phyloP scores from a whole-genome alignment of 306 rosid genomes.

The Mimosa bimucronata region DNA sequence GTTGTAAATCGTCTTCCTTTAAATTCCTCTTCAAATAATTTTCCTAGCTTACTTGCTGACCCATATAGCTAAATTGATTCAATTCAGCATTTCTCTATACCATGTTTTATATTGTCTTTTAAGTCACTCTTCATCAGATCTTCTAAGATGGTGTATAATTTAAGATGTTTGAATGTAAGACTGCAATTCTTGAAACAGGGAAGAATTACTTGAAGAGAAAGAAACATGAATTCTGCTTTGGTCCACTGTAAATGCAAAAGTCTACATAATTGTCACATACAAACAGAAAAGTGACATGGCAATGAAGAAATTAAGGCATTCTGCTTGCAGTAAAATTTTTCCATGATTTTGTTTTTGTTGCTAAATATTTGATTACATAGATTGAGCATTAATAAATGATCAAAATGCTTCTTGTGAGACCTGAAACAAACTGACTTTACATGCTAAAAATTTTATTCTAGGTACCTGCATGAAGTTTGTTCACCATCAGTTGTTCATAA shows the following conservation, averaged over 20 bases:
- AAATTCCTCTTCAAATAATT: background rate
- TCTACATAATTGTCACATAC: background rate
- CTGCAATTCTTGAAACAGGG: background rate
- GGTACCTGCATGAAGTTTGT: constrained; percentile 99
- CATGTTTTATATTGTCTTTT: background rate
- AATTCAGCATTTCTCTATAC: background rate
- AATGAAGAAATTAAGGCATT: too few species aligned
- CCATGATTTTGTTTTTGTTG: background rate
- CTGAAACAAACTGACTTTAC: constrained; percentile 20
- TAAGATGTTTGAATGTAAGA: background rate
- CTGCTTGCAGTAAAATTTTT: background rate
- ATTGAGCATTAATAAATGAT: too few species aligned
- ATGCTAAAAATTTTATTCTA: constrained; percentile 41
- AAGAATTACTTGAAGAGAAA: background rate
- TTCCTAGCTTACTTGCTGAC: background rate
- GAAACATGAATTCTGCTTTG: background rate
- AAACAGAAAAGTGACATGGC: too few species aligned
- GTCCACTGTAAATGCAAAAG: background rate
- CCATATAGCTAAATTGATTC: background rate
- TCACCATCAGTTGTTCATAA: constrained; percentile 90
- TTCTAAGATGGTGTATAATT: background rate
- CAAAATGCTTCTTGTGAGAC: constrained; percentile 26
- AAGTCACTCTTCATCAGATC: background rate
- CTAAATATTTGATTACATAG: background rate
- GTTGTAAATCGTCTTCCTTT: background rate